Conservation (phyloP, 2,329 filamentous ascomycete species). For the Colletotrichum karsti region DNA sequence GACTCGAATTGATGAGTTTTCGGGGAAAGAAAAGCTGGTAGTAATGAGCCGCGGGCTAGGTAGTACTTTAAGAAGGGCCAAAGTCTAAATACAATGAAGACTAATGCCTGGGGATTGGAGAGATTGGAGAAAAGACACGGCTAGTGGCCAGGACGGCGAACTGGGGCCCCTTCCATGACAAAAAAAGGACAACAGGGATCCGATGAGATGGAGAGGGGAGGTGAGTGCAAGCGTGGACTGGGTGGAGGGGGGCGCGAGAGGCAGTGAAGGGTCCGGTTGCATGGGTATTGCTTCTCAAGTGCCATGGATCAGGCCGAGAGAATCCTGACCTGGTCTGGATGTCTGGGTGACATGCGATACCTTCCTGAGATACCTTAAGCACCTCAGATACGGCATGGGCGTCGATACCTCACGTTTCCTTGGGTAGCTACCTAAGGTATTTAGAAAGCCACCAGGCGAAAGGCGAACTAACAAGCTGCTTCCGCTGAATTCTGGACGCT, state of each 20-base stretch:
- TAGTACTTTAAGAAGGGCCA: slow-evolving; percentile 12
- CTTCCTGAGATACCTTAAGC: slow-evolving; percentile 14
- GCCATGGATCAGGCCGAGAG: slow-evolving; percentile 1
- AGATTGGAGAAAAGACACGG: background rate
- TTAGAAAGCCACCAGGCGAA: no score
- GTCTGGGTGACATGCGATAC: slow-evolving; percentile 19
- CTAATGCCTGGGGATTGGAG: no score
- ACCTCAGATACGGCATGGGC: slow-evolving; percentile 1
- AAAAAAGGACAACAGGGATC: slow-evolving; percentile 12
- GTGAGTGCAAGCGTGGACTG: background rate
- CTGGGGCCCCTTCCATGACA: background rate
- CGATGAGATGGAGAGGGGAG: slow-evolving; percentile 13
- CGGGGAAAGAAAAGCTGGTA: background rate
- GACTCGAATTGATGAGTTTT: background rate
- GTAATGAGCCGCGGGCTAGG: background rate
- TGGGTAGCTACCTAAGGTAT: no score
- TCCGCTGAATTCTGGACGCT: no score
- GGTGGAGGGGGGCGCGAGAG: slow-evolving; percentile 3
- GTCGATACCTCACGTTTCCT: no score
- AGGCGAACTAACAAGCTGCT: no score
- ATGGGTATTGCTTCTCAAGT: slow-evolving; percentile 11
- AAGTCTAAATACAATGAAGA: slow-evolving; percentile 25
- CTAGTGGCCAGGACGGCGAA: background rate
- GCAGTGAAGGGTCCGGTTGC: slow-evolving; percentile 24
- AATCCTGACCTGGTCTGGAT: slow-evolving; percentile 1